Evolutionary conservation across 371 early-diverging fungal species (phyloP).

Genomic region (Rhizomucor pusillus): DNA sequence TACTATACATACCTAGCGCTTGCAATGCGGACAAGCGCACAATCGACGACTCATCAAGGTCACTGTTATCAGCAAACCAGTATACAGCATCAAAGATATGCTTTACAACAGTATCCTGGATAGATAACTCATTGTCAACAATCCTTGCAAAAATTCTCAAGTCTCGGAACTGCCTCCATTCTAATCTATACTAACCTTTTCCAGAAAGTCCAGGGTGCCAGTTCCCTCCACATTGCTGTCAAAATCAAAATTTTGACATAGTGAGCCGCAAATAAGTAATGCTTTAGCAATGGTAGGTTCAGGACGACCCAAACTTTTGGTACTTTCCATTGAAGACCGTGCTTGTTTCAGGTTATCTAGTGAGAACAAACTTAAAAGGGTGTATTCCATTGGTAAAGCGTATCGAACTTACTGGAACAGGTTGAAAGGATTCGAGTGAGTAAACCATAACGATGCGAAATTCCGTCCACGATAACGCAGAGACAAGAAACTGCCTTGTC

Average conservation of each 20-base stretch:
- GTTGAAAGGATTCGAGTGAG: conserved; percentile 67
- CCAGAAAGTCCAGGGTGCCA: conserved; percentile 10
- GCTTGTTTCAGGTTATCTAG: conserved; percentile 32
- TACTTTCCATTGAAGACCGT: conserved; percentile 22
- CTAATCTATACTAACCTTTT: conserved; percentile 6
- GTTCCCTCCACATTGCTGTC: conserved; percentile 51
- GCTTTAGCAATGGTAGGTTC: conserved; percentile 18
- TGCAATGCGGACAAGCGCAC: conserved; percentile 29
- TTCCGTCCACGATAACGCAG: conserved; percentile 60
- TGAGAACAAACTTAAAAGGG: background rate
- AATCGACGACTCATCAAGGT: conserved; percentile 10
- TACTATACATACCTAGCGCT: conserved; percentile 15
- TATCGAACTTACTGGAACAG: conserved; percentile 25
- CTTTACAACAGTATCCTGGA: conserved; percentile 3
- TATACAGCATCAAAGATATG: conserved; percentile 6
- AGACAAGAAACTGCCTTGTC: conserved; percentile 72
- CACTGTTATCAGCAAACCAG: conserved; percentile 11
- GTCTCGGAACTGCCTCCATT: no score
- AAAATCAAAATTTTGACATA: conserved; percentile 79
- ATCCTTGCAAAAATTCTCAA: no score
- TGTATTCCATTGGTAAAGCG: background rate
- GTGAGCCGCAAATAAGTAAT: conserved; percentile 61
- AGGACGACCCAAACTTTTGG: background rate
- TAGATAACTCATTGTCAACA: background rate
- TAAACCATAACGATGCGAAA: conserved; percentile 63